Percentiles rank a stretch among this genome's conserved stretches.
These are phyloP conservation scores for Mucuna pruriens DNA, from an alignment of 306 rosid species.

Conservation along the genomic window DNA sequence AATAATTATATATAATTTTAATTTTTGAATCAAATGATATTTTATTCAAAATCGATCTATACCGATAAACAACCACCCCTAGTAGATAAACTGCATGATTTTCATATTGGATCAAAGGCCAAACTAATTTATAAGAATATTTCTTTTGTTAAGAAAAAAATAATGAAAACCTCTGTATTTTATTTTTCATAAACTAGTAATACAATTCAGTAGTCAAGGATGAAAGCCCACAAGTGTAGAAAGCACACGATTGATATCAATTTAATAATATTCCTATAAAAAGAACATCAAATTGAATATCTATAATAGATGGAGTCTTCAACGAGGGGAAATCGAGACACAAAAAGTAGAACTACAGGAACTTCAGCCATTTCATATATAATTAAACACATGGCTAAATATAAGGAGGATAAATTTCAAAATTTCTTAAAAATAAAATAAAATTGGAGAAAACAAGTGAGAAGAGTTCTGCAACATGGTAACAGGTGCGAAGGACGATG, in stretches of 20 bases:
- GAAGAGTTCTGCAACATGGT: not conserved
- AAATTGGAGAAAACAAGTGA: not conserved
- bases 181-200: slow-evolving; percentile 1
- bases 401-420: not conserved
- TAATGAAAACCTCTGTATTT: not conserved
- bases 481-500: not conserved
- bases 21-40: no score
- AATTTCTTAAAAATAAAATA: not conserved
- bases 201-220: not conserved
- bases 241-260: not conserved
- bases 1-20: no score
- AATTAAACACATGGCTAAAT: not conserved
- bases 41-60: no score
- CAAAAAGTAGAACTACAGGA: not conserved
- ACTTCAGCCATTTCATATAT: not conserved
- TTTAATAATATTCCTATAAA: slow-evolving; percentile 10
- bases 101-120: no score
- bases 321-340: not conserved
- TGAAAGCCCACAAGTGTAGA: not conserved
- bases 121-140: slow-evolving; percentile 30
- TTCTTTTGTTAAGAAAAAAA: slow-evolving; percentile 10
- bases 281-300: not conserved
- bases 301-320: not conserved
- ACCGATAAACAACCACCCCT: no score
- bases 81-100: no score